Evolutionary conservation across 345 rosid species (phyloP).

Genomic region (Eucalyptus globulus): DNA sequence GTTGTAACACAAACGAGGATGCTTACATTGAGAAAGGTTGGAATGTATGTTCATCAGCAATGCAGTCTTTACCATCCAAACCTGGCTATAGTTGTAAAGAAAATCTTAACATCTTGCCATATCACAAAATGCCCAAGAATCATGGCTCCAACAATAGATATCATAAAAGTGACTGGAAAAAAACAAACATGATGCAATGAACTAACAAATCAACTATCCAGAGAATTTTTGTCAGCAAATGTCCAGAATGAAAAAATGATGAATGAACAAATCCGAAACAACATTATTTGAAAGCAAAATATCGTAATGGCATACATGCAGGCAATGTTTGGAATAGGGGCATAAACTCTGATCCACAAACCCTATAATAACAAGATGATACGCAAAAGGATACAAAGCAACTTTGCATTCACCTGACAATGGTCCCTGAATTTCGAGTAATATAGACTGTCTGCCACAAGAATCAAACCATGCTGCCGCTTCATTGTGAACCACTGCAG

Average conservation of each 20-base stretch:
- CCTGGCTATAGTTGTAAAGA: slow-evolving; percentile 57
- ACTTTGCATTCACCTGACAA: slow-evolving; percentile 51
- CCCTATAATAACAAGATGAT: not conserved
- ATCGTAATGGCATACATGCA: not conserved
- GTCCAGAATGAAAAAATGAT: not conserved
- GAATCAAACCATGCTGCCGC: slow-evolving; percentile 88
- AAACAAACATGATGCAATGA: too few relatives aligned
- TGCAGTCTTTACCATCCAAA: slow-evolving; percentile 76
- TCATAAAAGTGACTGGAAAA: too few relatives aligned
- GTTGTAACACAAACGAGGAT: not conserved
- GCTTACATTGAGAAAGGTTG: slow-evolving; percentile 80
- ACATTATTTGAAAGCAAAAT: not conserved
- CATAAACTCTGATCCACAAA: not conserved
- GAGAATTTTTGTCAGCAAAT: not conserved
- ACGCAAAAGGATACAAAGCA: not conserved
- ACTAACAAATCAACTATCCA: too few relatives aligned
- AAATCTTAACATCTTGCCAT: not conserved
- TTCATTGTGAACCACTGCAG: slow-evolving; percentile 95
- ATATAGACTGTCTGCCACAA: slow-evolving; percentile 78
- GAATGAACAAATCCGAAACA: not conserved
- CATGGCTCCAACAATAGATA: not conserved
- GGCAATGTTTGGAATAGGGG: not conserved
- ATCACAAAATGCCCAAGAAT: not conserved
- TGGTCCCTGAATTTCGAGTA: slow-evolving; percentile 69
- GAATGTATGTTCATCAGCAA: slow-evolving; percentile 94